Base-by-base conservation (phyloP, 164 flowering plant genomes). In the Tetracentron sinense region DNA sequence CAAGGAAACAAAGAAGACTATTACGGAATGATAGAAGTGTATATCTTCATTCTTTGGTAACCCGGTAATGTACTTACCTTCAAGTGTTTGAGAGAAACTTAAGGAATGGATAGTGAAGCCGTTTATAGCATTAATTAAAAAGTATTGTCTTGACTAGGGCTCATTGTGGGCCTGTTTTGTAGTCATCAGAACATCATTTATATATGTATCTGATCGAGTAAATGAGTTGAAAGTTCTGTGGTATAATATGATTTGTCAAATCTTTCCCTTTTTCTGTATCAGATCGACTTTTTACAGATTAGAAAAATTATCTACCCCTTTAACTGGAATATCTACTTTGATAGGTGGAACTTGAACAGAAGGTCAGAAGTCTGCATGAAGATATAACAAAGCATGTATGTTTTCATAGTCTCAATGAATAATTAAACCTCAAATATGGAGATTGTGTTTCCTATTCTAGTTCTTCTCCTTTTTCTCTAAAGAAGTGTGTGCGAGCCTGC, bases 341-440 rank as follows among this genome's bases (percentile, higher is more conserved):
- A 15, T 72, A 85, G 89, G 82, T 62, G 69, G 84, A 84, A 69
- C 72, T 85, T 64, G 76, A 85, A 53, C 56, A 71, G 61, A 84
- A 82, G 71, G 86, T 76, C 38, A 68, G 35, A 65, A 52, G 20
- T 65, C 72, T 88, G 57, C 95, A 82, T 62, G 74, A 78, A 71
- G 82, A 80, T 56, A 72, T 84, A 56, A 85, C 79, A 19, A 72
- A 76, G 35, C 83, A 87, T 67, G 94, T 87, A 78, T 7, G 78
- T 50, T 22, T 16, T 15, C 25, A 22, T 29, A 60, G 22, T 58
- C 59, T 22, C 46, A 19, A 5, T 19, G 10, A 7, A 30, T 54
- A 42, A 19, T 10, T 42, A 53, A 67, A 27, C 23, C 21, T 47
- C 6, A 38, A 38, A 1, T 8, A 38, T n/a, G n/a, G n/a, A n/a